Conservation (phyloP, 805 yeast species). For the Barnettozyma pratensis region DNA sequence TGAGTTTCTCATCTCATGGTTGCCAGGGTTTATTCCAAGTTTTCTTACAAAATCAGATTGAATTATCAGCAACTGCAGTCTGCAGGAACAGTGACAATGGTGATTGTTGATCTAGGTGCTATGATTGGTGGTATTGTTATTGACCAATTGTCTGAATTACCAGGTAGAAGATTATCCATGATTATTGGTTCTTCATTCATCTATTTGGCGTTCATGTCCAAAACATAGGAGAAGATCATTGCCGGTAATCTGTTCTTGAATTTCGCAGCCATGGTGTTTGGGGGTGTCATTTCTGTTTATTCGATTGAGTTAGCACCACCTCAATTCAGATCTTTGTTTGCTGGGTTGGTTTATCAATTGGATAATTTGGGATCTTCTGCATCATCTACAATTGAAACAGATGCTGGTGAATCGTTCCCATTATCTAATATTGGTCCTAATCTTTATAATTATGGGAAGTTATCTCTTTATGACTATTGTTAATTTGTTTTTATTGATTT, state of each 20-base stretch:
- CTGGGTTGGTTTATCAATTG: slow-evolving; percentile 59
- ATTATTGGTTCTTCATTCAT: slow-evolving; percentile 32
- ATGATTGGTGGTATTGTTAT: slow-evolving; percentile 48
- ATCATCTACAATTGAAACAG: slow-evolving; percentile 59
- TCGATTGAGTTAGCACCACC: slow-evolving; percentile 58
- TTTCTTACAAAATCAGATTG: slow-evolving; percentile 40
- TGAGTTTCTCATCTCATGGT: slow-evolving; percentile 58
- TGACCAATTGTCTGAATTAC: slow-evolving; percentile 48
- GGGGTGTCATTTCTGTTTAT: slow-evolving; percentile 60
- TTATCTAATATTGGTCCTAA: no score
- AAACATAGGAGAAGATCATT: slow-evolving; percentile 38
- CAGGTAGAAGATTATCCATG: slow-evolving; percentile 50
- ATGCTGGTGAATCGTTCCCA: slow-evolving; percentile 53
- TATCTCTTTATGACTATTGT: no score
- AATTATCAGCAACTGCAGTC: slow-evolving; percentile 33
- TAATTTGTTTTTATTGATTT: no score
- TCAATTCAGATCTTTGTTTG: slow-evolving; percentile 54
- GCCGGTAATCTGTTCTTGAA: slow-evolving; percentile 59
- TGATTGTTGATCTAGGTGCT: slow-evolving; percentile 55
- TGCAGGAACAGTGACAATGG: slow-evolving; percentile 44
- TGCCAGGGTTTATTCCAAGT: slow-evolving; percentile 61
- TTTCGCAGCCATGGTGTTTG: slow-evolving; percentile 61
- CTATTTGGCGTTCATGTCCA: no score
- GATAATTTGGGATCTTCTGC: slow-evolving; percentile 67
- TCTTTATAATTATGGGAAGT: no score